A percentile compares a stretch with the other conserved stretches of the same genome.
Evolutionary conservation across 768 basidiomycete genomes (phyloP).

Genomic region (Calocybe cyanea): DNA sequence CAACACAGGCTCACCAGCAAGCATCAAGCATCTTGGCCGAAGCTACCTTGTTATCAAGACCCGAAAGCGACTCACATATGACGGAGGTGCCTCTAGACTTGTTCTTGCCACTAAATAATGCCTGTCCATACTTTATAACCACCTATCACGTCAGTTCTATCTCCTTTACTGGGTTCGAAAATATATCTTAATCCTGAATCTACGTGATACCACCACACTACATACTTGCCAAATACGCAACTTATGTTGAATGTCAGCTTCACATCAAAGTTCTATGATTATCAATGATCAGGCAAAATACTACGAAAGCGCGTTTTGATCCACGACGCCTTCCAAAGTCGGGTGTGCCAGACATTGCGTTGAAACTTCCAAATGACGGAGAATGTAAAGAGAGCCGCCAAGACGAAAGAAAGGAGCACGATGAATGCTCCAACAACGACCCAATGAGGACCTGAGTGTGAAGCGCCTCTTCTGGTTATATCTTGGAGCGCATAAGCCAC

Average conservation of each 20-base stretch:
- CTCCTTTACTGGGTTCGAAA: no score
- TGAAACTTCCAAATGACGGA: slow-evolving; percentile 47
- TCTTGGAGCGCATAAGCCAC: slow-evolving; percentile 42
- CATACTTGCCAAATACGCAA: no score
- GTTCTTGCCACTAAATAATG: no score
- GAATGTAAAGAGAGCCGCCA: slow-evolving; percentile 42
- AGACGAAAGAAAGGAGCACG: slow-evolving; percentile 33
- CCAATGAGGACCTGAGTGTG: slow-evolving; percentile 33
- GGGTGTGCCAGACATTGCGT: slow-evolving; percentile 19
- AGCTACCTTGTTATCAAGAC: slow-evolving; percentile 60
- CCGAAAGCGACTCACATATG: slow-evolving; percentile 54
- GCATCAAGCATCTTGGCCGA: slow-evolving; percentile 37
- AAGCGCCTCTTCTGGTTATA: slow-evolving; percentile 17
- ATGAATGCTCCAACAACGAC: slow-evolving; percentile 36
- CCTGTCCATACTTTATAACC: no score
- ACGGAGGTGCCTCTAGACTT: slow-evolving; percentile 63
- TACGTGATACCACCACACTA: no score
- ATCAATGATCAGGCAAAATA: neutral
- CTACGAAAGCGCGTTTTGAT: slow-evolving; percentile 3
- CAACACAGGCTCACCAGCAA: neutral
- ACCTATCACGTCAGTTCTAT: slow-evolving; percentile 13
- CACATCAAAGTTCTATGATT: no score
- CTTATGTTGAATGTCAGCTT: no score
- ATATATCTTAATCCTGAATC: no score
- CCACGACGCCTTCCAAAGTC: slow-evolving; percentile 16